Percentiles rank a stretch among this genome's conserved stretches.
Evolutionary conservation across 2,329 filamentous ascomycete species (phyloP).

Genomic region (Cadophora gregata): DNA sequence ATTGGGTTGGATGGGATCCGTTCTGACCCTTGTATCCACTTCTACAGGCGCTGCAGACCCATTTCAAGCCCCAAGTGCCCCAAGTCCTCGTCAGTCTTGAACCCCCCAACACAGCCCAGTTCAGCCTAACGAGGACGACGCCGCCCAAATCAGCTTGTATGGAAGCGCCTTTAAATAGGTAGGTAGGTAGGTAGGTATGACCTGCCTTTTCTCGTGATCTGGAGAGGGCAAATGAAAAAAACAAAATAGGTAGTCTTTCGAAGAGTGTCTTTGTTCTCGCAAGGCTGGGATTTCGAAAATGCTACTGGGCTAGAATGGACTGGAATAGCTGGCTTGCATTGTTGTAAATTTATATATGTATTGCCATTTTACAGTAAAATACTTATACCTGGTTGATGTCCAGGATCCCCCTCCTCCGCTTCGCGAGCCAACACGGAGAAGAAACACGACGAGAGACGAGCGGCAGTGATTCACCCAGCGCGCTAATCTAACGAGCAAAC

Average conservation of each 20-base stretch:
- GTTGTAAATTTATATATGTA: neutral
- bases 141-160: conserved; percentile 6
- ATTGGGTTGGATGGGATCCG: too few species aligned
- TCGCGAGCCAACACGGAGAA: neutral
- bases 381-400: neutral
- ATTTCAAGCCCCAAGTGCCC: neutral
- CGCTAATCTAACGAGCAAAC: conserved; percentile 7
- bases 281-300: neutral
- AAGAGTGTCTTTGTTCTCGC: conserved; percentile 9
- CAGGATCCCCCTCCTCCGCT: neutral
- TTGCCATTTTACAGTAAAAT: conserved; percentile 5
- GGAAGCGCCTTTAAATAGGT: neutral
- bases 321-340: neutral
- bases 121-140: conserved; percentile 5
- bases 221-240: neutral
- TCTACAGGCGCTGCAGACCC: neutral
- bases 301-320: neutral
- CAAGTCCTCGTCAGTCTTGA: conserved; percentile 3
- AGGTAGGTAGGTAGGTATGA: too few species aligned
- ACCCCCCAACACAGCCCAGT: conserved; percentile 11
- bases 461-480: conserved; percentile 17
- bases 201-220: neutral
- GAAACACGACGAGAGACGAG: neutral
- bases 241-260: neutral
- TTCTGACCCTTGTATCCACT: neutral